Evolutionary conservation across 257 asterid species (phyloP).

Genomic region (Solanum medicagineum): DNA sequence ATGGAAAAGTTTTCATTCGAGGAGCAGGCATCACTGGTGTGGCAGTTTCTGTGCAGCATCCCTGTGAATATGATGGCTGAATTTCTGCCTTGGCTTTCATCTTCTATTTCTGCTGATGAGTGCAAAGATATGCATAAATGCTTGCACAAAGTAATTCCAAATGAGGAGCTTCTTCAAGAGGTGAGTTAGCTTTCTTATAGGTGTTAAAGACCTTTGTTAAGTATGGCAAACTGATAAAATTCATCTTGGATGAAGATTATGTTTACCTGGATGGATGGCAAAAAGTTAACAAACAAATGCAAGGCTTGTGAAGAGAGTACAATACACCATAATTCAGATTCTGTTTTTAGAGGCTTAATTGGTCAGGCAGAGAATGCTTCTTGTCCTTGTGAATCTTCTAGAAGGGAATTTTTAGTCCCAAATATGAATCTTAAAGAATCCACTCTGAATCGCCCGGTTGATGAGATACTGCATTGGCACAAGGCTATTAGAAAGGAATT

Average conservation of each 20-base stretch:
- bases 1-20: conserved; percentile 80
- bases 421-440: conserved; percentile 23
- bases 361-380: conserved; percentile 19
- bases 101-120: conserved; percentile 77
- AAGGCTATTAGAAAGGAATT: conserved; percentile 80
- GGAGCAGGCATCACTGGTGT: conserved; percentile 93
- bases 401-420: conserved; percentile 16
- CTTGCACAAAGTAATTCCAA: conserved; percentile 73
- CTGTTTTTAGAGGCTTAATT: conserved; percentile 14
- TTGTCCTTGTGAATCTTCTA: conserved; percentile 44
- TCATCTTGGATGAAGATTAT: conserved; percentile 45
- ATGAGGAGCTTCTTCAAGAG: conserved; percentile 84
- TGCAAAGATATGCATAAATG: conserved; percentile 81
- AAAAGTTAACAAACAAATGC: conserved; percentile 61
- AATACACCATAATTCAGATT: conserved; percentile 7
- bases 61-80: conserved; percentile 99
- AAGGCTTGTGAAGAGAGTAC: conserved; percentile 45
- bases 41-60: conserved; percentile 98
- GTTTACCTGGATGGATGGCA: conserved; percentile 95
- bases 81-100: conserved; percentile 95
- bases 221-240: conserved; percentile 23
- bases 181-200: conserved; percentile 20
- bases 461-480: conserved; percentile 94
- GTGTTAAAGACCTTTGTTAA: not conserved
- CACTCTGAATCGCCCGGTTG: conserved; percentile 40